Percentiles rank a stretch among this genome's conserved stretches.
Evolutionary conservation across 345 rosid genomes (phyloP).

Genomic region (Noccaea bulbosa): DNA sequence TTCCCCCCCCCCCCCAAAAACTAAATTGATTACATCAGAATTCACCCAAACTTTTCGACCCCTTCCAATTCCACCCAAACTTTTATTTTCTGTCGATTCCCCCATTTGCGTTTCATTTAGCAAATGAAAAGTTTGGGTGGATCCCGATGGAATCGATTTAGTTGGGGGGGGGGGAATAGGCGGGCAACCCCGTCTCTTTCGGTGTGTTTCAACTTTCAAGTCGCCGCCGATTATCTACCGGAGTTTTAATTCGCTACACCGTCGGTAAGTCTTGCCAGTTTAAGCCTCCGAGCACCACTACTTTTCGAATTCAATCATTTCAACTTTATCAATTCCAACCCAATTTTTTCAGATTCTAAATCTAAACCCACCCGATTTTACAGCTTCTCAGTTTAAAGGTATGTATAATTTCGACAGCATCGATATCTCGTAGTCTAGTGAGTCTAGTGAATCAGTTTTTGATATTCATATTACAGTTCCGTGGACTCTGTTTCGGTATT

Average conservation of each 20-base stretch:
- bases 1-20: no score
- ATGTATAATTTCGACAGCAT: background rate
- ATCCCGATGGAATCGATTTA: no score
- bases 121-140: no score
- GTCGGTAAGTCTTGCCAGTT: background rate
- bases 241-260: constrained; percentile 11
- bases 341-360: background rate
- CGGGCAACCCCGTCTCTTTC: constrained; percentile 2
- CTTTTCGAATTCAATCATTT: background rate
- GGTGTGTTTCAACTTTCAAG: background rate
- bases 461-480: background rate
- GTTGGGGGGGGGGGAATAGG: no score
- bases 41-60: no score
- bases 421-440: background rate
- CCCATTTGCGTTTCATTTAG: no score
- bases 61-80: no score
- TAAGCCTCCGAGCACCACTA: background rate
- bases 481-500: constrained; percentile 18
- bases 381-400: background rate
- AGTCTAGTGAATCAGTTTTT: background rate
- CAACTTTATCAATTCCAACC: no score
- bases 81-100: no score
- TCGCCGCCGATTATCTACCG: constrained; percentile 6
- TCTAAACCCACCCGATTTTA: background rate
- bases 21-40: no score